A percentile compares a stretch with the other conserved stretches of the same genome.
These are phyloP conservation scores for Lecanoromycetidae sp. DNA, from an alignment of 2,329 filamentous ascomycete genomes.

Conservation along the genomic window DNA sequence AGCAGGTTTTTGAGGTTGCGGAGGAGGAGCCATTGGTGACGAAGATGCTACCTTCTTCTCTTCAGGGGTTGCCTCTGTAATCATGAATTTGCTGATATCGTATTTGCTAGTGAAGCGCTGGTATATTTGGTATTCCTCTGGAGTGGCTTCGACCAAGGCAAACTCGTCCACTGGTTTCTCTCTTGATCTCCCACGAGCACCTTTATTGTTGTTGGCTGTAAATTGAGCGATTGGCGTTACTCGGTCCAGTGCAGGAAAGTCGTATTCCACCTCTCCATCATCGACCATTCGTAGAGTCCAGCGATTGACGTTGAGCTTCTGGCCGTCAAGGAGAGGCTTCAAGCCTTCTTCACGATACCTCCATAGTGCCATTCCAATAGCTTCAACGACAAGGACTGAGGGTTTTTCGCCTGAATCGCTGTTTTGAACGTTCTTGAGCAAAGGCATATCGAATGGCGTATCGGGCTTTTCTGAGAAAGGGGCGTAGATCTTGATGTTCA, in stretches of 20 bases:
- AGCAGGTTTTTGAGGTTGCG: slow-evolving; percentile 31
- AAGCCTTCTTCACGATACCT: slow-evolving; percentile 47
- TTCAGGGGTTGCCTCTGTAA: slow-evolving; percentile 24
- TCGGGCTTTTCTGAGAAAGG: slow-evolving; percentile 46
- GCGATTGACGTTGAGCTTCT: slow-evolving; percentile 47
- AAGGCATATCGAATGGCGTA: slow-evolving; percentile 45
- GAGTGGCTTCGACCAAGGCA: slow-evolving; percentile 48
- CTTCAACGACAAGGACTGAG: slow-evolving; percentile 47
- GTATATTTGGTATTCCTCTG: slow-evolving; percentile 45
- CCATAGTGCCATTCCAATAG: slow-evolving; percentile 52
- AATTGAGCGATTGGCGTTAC: slow-evolving; percentile 50
- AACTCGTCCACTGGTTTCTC: slow-evolving; percentile 58
- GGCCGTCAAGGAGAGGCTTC: slow-evolving; percentile 39
- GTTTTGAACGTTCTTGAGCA: slow-evolving; percentile 44
- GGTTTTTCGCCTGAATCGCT: slow-evolving; percentile 29
- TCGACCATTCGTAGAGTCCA: slow-evolving; percentile 58
- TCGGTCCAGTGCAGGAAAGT: slow-evolving; percentile 49
- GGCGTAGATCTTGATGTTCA: slow-evolving; percentile 52
- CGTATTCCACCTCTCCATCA: slow-evolving; percentile 54
- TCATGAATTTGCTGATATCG: slow-evolving; percentile 25
- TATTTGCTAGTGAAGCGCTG: slow-evolving; percentile 45
- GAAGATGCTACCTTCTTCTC: slow-evolving; percentile 25
- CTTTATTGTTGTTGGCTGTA: slow-evolving; percentile 55
- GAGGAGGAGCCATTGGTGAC: slow-evolving; percentile 28
- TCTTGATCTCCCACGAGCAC: slow-evolving; percentile 43